Conservation (phyloP, 306 rosid genomes). For the Begonia fuchsioides region DNA sequence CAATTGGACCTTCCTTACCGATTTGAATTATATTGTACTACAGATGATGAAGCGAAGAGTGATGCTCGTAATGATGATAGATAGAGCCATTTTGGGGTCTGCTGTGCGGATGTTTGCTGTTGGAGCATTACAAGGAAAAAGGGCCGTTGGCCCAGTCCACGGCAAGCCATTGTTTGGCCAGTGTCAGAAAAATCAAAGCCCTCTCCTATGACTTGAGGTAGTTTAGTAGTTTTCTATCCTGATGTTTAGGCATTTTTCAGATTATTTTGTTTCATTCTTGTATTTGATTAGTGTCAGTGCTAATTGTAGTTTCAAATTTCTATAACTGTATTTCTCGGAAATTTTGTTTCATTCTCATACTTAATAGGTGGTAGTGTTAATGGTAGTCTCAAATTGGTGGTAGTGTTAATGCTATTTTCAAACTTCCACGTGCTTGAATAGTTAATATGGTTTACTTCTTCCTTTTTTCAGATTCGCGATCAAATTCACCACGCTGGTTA, state of each 20-base stretch:
- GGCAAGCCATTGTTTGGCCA: constrained; percentile 82
- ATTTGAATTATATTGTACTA: constrained; percentile 69
- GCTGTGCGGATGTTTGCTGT: constrained; percentile 87
- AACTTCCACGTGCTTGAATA: neutral
- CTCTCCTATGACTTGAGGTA: constrained; percentile 56
- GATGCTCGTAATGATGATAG: constrained; percentile 75
- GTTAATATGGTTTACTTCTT: neutral
- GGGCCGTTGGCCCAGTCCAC: constrained; percentile 99
- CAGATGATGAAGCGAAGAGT: constrained; percentile 88
- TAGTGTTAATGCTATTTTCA: neutral
- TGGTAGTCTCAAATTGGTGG: too few relatives aligned
- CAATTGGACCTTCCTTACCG: constrained; percentile 92
- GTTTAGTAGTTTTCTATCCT: too few relatives aligned
- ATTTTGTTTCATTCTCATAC: neutral
- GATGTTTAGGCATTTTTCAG: too few relatives aligned
- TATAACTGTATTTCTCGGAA: too few relatives aligned
- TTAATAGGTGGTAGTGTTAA: too few relatives aligned
- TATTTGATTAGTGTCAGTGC: too few relatives aligned
- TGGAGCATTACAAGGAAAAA: constrained; percentile 92
- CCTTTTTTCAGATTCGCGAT: constrained; percentile 45
- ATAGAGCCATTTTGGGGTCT: constrained; percentile 83
- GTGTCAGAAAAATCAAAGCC: constrained; percentile 84
- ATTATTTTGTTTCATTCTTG: too few relatives aligned
- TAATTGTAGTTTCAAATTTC: too few relatives aligned
- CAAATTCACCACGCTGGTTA: constrained; percentile 57